These are phyloP conservation scores for Favolaschia claudopus DNA, from an alignment of 768 basidiomycete species.

Conservation along the genomic window DNA sequence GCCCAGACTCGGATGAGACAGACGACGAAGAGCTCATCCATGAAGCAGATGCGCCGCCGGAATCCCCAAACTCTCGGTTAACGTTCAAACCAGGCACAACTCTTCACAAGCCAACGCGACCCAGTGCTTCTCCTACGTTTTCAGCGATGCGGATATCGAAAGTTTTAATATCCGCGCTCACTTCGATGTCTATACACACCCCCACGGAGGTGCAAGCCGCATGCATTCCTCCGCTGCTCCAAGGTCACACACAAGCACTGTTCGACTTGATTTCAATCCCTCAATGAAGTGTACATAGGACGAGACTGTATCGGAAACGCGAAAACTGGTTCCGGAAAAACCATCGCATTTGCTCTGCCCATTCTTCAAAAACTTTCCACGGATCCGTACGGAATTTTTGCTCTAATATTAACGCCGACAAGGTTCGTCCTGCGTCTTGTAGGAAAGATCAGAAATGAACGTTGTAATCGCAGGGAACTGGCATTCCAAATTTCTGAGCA, in stretches of 20 bases:
- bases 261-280: neutral
- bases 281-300: slow-evolving; percentile 52
- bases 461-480: slow-evolving; percentile 71
- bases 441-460: neutral
- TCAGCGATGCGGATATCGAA: slow-evolving; percentile 65
- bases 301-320: slow-evolving; percentile 97
- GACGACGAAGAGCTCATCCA: slow-evolving; percentile 13
- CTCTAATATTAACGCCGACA: slow-evolving; percentile 93
- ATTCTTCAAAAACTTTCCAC: slow-evolving; percentile 87
- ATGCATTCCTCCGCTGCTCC: slow-evolving; percentile 87
- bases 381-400: slow-evolving; percentile 96
- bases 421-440: slow-evolving; percentile 58
- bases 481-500: slow-evolving; percentile 98
- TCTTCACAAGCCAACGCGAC: slow-evolving; percentile 16
- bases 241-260: slow-evolving; percentile 65
- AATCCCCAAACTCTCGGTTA: slow-evolving; percentile 16
- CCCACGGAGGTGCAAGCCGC: slow-evolving; percentile 92
- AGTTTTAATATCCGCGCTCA: slow-evolving; percentile 68
- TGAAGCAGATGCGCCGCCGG: neutral
- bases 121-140: slow-evolving; percentile 53
- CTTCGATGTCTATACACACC: slow-evolving; percentile 80
- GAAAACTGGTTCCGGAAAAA: slow-evolving; percentile 98
- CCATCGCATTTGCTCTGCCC: slow-evolving; percentile 95
- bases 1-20: slow-evolving; percentile 12
- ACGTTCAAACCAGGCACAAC: slow-evolving; percentile 12